Percentiles rank a stretch among this genome's conserved stretches.
These are phyloP conservation scores for Xanthoceras sorbifolium DNA, from an alignment of 345 rosid species.

Conservation along the genomic window DNA sequence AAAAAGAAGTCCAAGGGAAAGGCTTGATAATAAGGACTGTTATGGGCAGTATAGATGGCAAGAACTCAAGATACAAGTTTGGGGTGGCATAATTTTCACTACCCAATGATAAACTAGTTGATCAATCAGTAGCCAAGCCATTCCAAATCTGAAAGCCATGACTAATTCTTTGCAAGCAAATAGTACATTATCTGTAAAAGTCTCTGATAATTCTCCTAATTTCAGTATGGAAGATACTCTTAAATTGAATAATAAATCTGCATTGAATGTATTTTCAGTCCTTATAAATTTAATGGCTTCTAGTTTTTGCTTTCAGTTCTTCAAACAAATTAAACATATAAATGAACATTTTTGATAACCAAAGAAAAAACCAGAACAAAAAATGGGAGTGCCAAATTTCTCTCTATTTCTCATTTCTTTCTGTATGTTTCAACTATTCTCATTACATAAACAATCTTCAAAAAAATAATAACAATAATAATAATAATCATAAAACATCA, in stretches of 20 bases:
- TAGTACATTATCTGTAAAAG: not conserved
- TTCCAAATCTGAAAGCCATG: not conserved
- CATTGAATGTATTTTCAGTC: too few relatives aligned
- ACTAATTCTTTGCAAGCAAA: not conserved
- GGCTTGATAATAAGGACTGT: not conserved
- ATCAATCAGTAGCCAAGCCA: not conserved
- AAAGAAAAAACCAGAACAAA: not conserved
- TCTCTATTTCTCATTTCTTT: conserved; percentile 5
- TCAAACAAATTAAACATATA: not conserved
- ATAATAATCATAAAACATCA: not conserved
- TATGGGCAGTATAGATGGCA: not conserved
- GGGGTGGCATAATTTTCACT: not conserved
- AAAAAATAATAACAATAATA: not conserved
- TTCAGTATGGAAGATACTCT: not conserved
- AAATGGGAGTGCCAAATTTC: not conserved
- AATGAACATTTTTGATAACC: not conserved
- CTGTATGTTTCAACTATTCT: not conserved
- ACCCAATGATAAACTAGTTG: not conserved
- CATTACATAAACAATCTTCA: not conserved
- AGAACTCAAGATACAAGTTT: not conserved
- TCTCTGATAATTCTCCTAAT: not conserved
- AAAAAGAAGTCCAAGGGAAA: not conserved
- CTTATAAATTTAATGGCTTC: not conserved
- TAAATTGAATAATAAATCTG: too few relatives aligned
- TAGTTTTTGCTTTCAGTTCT: too few relatives aligned